phyloP scores from a whole-genome alignment of 257 asterid genomes.

The Phtheirospermum japonicum region DNA sequence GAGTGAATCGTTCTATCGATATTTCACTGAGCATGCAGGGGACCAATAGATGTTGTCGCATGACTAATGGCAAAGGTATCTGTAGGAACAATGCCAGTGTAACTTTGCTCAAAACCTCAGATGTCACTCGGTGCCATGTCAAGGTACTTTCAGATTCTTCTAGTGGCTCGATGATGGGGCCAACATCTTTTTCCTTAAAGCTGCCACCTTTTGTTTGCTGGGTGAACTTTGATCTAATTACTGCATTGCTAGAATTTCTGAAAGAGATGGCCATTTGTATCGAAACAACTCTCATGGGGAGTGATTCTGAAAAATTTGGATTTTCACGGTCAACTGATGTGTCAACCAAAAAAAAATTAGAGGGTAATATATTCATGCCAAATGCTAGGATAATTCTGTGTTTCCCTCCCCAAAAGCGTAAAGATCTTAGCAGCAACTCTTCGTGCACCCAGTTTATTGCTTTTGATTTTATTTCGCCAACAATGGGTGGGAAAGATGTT shows the following conservation, averaged over 20 bases:
- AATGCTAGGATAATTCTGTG: conserved; percentile 75
- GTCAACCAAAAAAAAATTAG: conserved; percentile 40
- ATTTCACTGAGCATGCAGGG: conserved; percentile 36
- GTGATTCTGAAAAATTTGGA: conserved; percentile 28
- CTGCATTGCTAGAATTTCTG: conserved; percentile 41
- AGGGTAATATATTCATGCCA: conserved; percentile 59
- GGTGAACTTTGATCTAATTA: conserved; percentile 60
- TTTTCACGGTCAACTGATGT: conserved; percentile 31
- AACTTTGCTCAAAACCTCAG: conserved; percentile 70
- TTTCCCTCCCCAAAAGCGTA: conserved; percentile 51
- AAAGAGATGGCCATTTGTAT: conserved; percentile 44
- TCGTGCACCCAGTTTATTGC: conserved; percentile 69
- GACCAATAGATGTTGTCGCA: conserved; percentile 38
- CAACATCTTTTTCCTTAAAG: conserved; percentile 62
- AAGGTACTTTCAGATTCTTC: conserved; percentile 47
- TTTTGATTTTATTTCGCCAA: conserved; percentile 56
- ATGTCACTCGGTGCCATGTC: conserved; percentile 53
- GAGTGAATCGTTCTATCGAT: conserved; percentile 31
- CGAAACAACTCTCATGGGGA: conserved; percentile 33
- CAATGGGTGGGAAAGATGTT: conserved; percentile 36
- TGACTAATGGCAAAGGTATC: conserved; percentile 32
- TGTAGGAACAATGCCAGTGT: conserved; percentile 47
- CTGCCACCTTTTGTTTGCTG: conserved; percentile 75
- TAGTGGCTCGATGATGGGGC: conserved; percentile 49
- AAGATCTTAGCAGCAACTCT: conserved; percentile 47